phyloP scores from a whole-genome alignment of 352 stramenopile species.

The Phytophthora sansomeana region DNA sequence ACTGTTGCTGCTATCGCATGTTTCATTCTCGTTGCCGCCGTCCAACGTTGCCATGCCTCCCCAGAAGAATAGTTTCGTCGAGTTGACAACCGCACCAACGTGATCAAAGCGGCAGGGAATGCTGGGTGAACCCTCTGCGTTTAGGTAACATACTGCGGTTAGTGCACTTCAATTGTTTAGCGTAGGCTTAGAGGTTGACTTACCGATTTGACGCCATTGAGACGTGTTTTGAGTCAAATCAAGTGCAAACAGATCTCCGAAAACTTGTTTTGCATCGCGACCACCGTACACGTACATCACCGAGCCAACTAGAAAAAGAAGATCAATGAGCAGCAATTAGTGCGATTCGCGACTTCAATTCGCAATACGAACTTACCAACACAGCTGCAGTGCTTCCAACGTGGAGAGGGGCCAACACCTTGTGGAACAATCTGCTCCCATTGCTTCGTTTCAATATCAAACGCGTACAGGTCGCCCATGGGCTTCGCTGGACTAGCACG shows the following conservation, averaged over 20 bases:
- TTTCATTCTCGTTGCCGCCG: constrained; percentile 15
- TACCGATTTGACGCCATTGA: constrained; percentile 67
- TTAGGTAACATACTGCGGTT: background rate
- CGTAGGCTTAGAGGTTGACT: background rate
- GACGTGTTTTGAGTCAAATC: constrained; percentile 49
- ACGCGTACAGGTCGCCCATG: constrained; percentile 68
- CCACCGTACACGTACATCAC: constrained; percentile 80
- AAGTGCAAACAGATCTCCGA: constrained; percentile 74
- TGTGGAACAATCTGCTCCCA: constrained; percentile 49
- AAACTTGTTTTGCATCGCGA: constrained; percentile 70
- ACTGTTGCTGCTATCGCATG: constrained; percentile 26
- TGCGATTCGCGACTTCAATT: background rate
- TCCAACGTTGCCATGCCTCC: constrained; percentile 66
- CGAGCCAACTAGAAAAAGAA: constrained; percentile 53
- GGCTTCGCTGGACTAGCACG: constrained; percentile 73
- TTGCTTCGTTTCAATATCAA: constrained; percentile 55
- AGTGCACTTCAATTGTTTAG: background rate
- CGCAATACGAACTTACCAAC: constrained; percentile 48
- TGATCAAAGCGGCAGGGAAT: constrained; percentile 62
- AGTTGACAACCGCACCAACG: constrained; percentile 54
- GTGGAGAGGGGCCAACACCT: constrained; percentile 49
- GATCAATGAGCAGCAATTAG: constrained; percentile 11
- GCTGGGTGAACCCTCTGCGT: constrained; percentile 25
- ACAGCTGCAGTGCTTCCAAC: constrained; percentile 80
- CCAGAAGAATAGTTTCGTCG: constrained; percentile 65